Base-by-base conservation (phyloP, 2,329 filamentous ascomycete species). In the Pseudomassariella vexata region DNA sequence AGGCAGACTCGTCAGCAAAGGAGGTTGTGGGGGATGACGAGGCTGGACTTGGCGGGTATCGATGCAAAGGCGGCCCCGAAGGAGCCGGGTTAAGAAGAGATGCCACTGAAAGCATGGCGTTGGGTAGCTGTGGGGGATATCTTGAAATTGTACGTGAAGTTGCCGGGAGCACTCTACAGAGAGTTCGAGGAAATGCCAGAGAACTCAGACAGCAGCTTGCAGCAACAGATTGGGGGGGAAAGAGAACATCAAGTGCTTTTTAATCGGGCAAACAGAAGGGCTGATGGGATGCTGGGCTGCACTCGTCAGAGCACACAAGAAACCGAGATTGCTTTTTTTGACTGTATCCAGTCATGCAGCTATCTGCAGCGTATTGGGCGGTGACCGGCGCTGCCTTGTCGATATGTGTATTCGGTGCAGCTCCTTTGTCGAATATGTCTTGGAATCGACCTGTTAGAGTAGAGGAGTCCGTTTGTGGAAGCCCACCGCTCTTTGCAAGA, bases 71-170 rank as follows among this genome's bases (percentile, higher is more conserved):
- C 33, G 56, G 50, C 41, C 61, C 58, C 36, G 66, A 52, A 40
- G 70, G 65, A 31, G 65, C 56, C 45, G 79, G 79, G 52, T 84
- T 85, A 51, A 84, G 71, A 48, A 85, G 67, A 42, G 75, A 79
- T 22, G 74, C 66, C 43, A 84, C 66, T 28, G 79, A 76, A 39
- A 81, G 56, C 79, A 84, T 84, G 49, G 47, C 55, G 49, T 52
- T 55, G 55, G 49, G 39, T 42, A 38, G 35, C 37, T 35, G 44
- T 52, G 51, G 45, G 42, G 42, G 39, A 50, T 60, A 56, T 57
- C 53, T 60, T 41, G 53, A 55, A 70, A 59, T 52, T 43, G 53
- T 49, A 49, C 43, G 49, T 36, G 40, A 47, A 39, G 45, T 38
- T 44, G 38, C 25, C 38, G 40, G 35, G 38, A 31, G 36, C 30